Conservation (phyloP, 768 basidiomycete species). For the Auriscalpium microsporum region DNA sequence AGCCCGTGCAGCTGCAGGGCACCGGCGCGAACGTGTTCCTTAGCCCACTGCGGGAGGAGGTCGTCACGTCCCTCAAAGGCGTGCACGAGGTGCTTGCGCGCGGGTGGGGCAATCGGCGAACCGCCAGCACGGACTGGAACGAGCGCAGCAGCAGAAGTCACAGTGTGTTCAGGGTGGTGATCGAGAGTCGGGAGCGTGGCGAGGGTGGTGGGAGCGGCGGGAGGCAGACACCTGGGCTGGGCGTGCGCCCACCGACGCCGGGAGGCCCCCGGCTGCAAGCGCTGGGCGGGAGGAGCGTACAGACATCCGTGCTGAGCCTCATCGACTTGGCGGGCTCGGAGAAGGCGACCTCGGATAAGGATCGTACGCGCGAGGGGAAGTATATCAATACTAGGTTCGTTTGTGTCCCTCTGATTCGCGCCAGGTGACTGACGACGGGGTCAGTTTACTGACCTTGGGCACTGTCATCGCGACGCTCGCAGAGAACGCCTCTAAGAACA, state of each 20-base stretch:
- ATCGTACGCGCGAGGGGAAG: constrained; percentile 90
- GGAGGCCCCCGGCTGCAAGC: constrained; percentile 64
- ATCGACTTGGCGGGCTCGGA: constrained; percentile 97
- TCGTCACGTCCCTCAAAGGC: constrained; percentile 83
- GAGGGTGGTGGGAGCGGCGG: constrained; percentile 44
- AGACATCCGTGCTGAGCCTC: constrained; percentile 71
- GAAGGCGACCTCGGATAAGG: constrained; percentile 91
- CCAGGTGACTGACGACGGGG: too few species aligned
- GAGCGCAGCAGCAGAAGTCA: constrained; percentile 91
- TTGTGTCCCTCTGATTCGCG: neutral
- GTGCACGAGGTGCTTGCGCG: constrained; percentile 79
- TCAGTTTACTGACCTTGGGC: constrained; percentile 83
- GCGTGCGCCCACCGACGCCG: constrained; percentile 36
- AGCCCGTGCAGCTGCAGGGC: constrained; percentile 70
- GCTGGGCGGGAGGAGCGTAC: constrained; percentile 71
- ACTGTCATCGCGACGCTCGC: constrained; percentile 88
- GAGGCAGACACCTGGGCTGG: constrained; percentile 43
- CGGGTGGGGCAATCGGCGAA: constrained; percentile 81
- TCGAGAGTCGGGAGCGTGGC: constrained; percentile 74
- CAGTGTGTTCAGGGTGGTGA: constrained; percentile 87
- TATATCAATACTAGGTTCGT: constrained; percentile 86
- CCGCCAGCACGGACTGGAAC: constrained; percentile 99
- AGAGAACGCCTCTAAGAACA: constrained; percentile 75
- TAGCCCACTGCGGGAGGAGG: constrained; percentile 79
- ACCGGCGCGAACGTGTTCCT: constrained; percentile 54